These are phyloP conservation scores for Lentinula sp. DNA, from an alignment of 768 basidiomycete species.

Conservation along the genomic window DNA sequence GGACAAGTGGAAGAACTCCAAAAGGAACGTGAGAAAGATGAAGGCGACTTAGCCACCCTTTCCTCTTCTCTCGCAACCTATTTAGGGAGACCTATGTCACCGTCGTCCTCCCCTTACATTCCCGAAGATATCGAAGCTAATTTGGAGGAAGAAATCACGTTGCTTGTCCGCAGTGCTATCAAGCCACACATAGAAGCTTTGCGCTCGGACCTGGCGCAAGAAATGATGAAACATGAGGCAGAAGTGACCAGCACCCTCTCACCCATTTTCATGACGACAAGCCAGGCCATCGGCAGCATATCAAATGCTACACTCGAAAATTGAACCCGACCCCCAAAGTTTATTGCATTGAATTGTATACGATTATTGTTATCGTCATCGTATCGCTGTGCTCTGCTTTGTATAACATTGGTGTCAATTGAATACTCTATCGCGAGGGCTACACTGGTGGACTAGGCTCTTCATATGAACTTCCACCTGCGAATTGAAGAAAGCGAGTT, in stretches of 20 bases:
- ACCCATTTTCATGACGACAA: constrained; percentile 11
- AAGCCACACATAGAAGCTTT: constrained; percentile 17
- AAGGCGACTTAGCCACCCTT: constrained; percentile 14
- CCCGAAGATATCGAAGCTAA: constrained; percentile 17
- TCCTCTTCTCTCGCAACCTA: constrained; percentile 18
- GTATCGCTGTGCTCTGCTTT: not conserved
- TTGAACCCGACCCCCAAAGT: not conserved
- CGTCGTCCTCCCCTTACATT: constrained; percentile 10
- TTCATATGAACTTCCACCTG: constrained; percentile 36
- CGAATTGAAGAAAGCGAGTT: constrained; percentile 54
- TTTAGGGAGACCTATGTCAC: constrained; percentile 6
- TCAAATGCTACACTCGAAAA: not conserved
- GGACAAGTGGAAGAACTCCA: not conserved
- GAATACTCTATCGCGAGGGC: not conserved
- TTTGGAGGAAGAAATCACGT: constrained; percentile 19
- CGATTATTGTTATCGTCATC: not conserved
- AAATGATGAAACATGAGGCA: constrained; percentile 15
- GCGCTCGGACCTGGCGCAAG: constrained; percentile 15
- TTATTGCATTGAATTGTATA: not conserved
- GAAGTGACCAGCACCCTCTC: constrained; percentile 21
- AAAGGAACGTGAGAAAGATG: constrained; percentile 4
- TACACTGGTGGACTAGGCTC: constrained; percentile 16
- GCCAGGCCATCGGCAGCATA: not conserved
- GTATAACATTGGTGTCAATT: not conserved
- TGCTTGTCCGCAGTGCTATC: constrained; percentile 16